Base-by-base conservation (phyloP, 2,329 filamentous ascomycete species). In the Pseudogymnoascus sp. region DNA sequence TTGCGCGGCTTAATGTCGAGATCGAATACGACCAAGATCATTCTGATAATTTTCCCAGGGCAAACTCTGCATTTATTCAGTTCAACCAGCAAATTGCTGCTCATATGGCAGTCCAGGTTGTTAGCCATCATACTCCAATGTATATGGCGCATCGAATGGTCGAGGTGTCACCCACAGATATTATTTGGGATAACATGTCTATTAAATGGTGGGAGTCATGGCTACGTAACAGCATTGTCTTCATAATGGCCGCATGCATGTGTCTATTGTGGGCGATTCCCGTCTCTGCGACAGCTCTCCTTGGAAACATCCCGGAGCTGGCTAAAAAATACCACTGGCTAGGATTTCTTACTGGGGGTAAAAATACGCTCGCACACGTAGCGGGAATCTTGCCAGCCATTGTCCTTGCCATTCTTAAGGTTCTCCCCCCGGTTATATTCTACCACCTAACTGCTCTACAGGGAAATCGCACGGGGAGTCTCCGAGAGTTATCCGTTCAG, bases 51-150 rank as follows among this genome's bases (percentile, higher is more conserved):
- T 97, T 91, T 67, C 93, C 93, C 0, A 78, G 93, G 56, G 96
- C 96, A 92, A 96, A 90, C 71, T 96, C 93, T 0, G 95, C 95
- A 0, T 99, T 99, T 70, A 92, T 99, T 66, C 95, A 99, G 73
- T 99, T 99, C 81, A 96, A 97, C 72, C 89, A 97, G 72, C 95
- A 99, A 74, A 90, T 97, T 1, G 93, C 93, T 5, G 95, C 95
- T 0, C 95, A 99, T 71, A 97, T 99, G 93, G 95, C 93, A 64
- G 96, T 91, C 73, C 95, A 99, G 74, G 87, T 91, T 60, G 82
- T 96, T 50, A 92, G 89, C 40, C 92, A 97, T 73, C 95, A 97
- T 70, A 76, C 96, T 1, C 95, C 95, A 1, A 90, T 90, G 69
- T 90, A 96, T 50, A 99, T 99, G 95, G 84, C 91, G 1, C 95